Conservation (phyloP, 2,329 filamentous ascomycete species). For the Arthroderma uncinatum region DNA sequence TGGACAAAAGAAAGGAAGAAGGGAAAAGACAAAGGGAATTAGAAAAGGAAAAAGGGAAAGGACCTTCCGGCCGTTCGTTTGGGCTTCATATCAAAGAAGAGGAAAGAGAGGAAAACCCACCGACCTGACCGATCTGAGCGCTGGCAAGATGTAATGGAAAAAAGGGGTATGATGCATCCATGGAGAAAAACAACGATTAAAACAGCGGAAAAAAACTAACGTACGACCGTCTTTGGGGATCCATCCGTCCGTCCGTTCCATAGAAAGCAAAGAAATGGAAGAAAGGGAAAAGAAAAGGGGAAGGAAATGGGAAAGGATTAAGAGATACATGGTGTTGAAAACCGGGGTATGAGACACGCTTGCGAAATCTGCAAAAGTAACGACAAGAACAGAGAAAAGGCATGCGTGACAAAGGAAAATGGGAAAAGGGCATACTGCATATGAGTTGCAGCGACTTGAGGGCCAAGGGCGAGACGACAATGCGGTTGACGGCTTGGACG, state of each 20-base stretch:
- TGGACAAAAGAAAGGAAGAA: background rate
- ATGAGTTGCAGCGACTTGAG: background rate
- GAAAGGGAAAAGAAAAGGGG: background rate
- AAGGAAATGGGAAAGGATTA: background rate
- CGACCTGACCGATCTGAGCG: background rate
- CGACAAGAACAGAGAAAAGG: background rate
- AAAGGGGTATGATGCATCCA: background rate
- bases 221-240: background rate
- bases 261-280: conserved; percentile 6
- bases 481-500: too few species aligned
- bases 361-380: background rate
- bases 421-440: background rate
- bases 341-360: background rate
- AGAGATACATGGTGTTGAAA: conserved; percentile 1
- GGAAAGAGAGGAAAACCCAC: background rate
- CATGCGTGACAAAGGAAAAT: conserved; percentile 7
- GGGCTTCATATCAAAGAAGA: background rate
- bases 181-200: conserved; percentile 9
- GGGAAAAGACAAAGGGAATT: background rate
- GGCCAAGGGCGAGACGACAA: too few species aligned
- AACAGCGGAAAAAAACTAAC: conserved; percentile 7
- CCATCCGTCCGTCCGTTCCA: background rate
- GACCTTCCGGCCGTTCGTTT: background rate
- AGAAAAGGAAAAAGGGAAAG: background rate
- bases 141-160: background rate